Conservation (phyloP, 345 rosid genomes). For the Tarenaya hassleriana region DNA sequence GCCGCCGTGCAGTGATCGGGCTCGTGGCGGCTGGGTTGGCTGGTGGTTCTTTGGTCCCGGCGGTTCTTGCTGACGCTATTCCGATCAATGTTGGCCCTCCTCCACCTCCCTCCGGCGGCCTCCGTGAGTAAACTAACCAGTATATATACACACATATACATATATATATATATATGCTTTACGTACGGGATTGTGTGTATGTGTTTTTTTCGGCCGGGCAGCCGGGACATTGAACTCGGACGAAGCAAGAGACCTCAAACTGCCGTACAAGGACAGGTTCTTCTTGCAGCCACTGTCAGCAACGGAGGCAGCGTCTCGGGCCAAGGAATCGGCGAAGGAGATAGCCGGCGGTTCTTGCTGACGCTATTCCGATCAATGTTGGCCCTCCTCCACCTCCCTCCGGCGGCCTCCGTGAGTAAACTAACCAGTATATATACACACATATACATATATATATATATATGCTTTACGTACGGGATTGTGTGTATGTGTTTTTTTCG, state of each 20-base stretch:
- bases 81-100: conserved; percentile 85
- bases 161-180: too few relatives aligned
- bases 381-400: conserved; percentile 93
- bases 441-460: too few relatives aligned
- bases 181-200: too few relatives aligned
- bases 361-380: conserved; percentile 56
- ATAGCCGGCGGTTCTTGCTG: conserved; percentile 98
- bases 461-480: too few relatives aligned
- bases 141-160: too few relatives aligned
- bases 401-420: conserved; percentile 87
- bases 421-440: too few relatives aligned
- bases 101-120: conserved; percentile 90
- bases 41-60: conserved; percentile 62
- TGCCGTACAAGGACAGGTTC: conserved; percentile 58
- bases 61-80: conserved; percentile 59
- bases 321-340: conserved; percentile 78
- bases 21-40: conserved; percentile 68
- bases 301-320: conserved; percentile 59
- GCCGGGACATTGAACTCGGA: conserved; percentile 92
- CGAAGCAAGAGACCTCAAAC: conserved; percentile 59
- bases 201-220: conserved; percentile 32
- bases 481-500: conserved; percentile 3
- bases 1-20: conserved; percentile 66
- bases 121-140: conserved; percentile 59
- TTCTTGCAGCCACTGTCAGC: conserved; percentile 66